Conservation (phyloP, 208 protist species). For the Trypanosoma melophagium region DNA sequence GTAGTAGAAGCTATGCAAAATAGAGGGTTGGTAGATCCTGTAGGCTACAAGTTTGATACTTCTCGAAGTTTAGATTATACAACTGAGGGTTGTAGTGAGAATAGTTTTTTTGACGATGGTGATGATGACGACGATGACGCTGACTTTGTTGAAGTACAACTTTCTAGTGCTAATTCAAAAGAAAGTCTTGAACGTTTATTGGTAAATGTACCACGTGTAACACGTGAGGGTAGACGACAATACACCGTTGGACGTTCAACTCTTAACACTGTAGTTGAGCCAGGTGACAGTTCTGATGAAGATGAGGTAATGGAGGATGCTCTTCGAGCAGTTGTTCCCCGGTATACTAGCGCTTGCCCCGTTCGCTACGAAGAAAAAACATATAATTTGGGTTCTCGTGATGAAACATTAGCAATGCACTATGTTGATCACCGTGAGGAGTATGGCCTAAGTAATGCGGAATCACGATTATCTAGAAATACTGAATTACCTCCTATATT, state of each 20-base stretch:
- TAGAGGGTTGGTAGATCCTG: slow-evolving; percentile 57
- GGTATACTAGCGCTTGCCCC: slow-evolving; percentile 48
- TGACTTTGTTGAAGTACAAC: slow-evolving; percentile 3
- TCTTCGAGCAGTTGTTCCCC: slow-evolving; percentile 74
- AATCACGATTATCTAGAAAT: background rate
- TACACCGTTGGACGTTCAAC: slow-evolving; percentile 74
- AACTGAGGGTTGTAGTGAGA: slow-evolving; percentile 13
- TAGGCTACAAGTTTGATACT: slow-evolving; percentile 45
- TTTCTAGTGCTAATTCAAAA: slow-evolving; percentile 4
- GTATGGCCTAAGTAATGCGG: slow-evolving; percentile 61
- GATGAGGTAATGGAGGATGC: slow-evolving; percentile 79
- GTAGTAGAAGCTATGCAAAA: slow-evolving; percentile 52
- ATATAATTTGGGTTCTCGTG: slow-evolving; percentile 77
- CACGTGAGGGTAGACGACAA: slow-evolving; percentile 64
- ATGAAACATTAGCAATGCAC: slow-evolving; percentile 49
- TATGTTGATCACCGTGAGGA: slow-evolving; percentile 66
- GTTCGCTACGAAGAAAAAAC: slow-evolving; percentile 76
- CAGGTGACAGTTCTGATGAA: slow-evolving; percentile 52
- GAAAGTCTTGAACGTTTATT: slow-evolving; percentile 17
- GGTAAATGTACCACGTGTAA: slow-evolving; percentile 26
- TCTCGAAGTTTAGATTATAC: slow-evolving; percentile 17
- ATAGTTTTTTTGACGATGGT: slow-evolving; percentile 13
- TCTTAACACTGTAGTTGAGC: slow-evolving; percentile 27
- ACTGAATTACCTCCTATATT: slow-evolving; percentile 19
- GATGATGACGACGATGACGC: slow-evolving; percentile 31